Base-by-base conservation (phyloP, 768 basidiomycete genomes). In the Auriculariales sp. region DNA sequence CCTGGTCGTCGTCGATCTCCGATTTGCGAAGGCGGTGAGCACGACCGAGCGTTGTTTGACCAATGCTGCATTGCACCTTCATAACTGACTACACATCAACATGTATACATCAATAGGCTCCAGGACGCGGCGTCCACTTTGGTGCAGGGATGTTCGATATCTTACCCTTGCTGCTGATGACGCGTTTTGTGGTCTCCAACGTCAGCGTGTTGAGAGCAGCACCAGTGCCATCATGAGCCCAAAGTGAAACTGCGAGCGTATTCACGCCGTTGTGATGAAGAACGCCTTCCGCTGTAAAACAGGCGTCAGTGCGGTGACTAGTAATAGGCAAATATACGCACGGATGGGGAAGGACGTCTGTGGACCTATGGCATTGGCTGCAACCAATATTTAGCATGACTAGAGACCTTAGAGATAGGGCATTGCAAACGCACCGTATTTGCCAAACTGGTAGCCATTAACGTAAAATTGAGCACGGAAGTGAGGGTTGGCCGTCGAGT, bases 231-330 rank as follows among this genome's bases (percentile, higher is more conserved):
- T 74, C 72, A 30, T 74, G 64, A 15, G 73, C 71, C 73, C 73
- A 75, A 7, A 75, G 60, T 24, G 71, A 72, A 11, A 75, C 53
- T 2, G 66, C 72, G 10, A 74, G 57, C 0, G 73, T 73, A 52
- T 75, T 74, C 19, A 9, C 63, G 32, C 86, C 87, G 28, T 68
- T 68, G 56, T 83, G 84, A 56, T 88, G 65, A 46, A 90, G 60
- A 33, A 90, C 86, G 2, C 88, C 88, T 59, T 83, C 73, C 36
- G 82, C 88, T 6, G 90, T 83, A 1, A n/a, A n/a, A n/a, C n/a
- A n/a, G n/a, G n/a, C n/a, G n/a, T n/a, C n/a, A n/a, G n/a, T n/a
- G n/a, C n/a, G n/a, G n/a, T n/a, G n/a, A n/a, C n/a, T n/a, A n/a
- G n/a, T n/a, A n/a, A n/a, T n/a, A n/a, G n/a, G n/a, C n/a, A n/a